phyloP scores from a whole-genome alignment of 1,284 basidiomycete genomes.

The Cryptococcus sp. region DNA sequence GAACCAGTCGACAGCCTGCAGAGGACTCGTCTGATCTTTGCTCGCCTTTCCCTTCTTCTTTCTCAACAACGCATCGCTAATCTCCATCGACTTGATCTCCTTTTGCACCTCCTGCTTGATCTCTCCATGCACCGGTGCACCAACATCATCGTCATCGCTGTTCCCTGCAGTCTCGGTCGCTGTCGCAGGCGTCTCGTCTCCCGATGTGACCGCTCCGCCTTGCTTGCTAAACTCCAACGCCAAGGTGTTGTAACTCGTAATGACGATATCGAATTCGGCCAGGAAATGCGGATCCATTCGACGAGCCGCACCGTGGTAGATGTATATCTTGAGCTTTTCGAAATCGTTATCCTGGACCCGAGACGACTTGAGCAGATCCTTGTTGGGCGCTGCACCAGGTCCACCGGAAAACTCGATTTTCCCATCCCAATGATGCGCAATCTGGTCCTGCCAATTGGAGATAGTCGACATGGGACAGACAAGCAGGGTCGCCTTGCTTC shows the following conservation, averaged over 20 bases:
- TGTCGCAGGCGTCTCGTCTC: slow-evolving; percentile 42
- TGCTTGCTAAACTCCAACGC: slow-evolving; percentile 94
- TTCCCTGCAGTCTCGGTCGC: slow-evolving; percentile 36
- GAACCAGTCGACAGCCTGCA: slow-evolving; percentile 97
- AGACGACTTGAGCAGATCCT: slow-evolving; percentile 21
- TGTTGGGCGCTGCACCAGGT: slow-evolving; percentile 35
- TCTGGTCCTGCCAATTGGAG: slow-evolving; percentile 98
- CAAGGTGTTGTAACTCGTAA: slow-evolving; percentile 94
- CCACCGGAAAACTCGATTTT: slow-evolving; percentile 77
- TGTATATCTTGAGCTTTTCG: slow-evolving; percentile 66
- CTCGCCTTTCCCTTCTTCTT: slow-evolving; percentile 54
- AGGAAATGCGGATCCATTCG: slow-evolving; percentile 75
- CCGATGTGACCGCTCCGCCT: slow-evolving; percentile 53
- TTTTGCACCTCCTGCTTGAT: slow-evolving; percentile 57
- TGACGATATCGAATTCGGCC: slow-evolving; percentile 91
- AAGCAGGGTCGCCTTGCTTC: slow-evolving; percentile 88
- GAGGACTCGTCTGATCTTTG: slow-evolving; percentile 67
- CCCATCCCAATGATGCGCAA: slow-evolving; percentile 89
- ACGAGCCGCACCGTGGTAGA: slow-evolving; percentile 93
- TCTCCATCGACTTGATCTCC: slow-evolving; percentile 56
- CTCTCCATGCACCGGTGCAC: slow-evolving; percentile 18
- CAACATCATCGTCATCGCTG: slow-evolving; percentile 33
- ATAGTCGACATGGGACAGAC: slow-evolving; percentile 95
- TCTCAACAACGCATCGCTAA: slow-evolving; percentile 52
- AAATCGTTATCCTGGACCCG: slow-evolving; percentile 29